Percentiles rank a stretch among this genome's conserved stretches.
These are phyloP conservation scores for Vittaforma corneae DNA, from an alignment of 371 early-diverging fungal species.

Conservation along the genomic window DNA sequence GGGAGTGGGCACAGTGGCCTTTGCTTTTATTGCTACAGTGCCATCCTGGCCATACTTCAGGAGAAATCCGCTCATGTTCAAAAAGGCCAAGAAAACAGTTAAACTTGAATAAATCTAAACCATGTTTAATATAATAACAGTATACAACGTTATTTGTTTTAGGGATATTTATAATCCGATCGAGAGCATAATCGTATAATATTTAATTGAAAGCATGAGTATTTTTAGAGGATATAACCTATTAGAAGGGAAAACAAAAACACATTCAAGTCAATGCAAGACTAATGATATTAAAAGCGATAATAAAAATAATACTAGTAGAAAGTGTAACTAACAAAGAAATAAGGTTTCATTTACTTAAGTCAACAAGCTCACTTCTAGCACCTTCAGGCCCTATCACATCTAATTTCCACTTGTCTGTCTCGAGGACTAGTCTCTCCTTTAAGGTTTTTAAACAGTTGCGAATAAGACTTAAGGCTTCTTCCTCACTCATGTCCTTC, in stretches of 20 bases:
- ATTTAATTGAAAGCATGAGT: neutral
- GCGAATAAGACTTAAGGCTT: conserved; percentile 4
- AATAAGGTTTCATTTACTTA: neutral
- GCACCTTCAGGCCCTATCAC: neutral
- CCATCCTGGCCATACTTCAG: conserved; percentile 57
- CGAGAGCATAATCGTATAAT: too few species aligned
- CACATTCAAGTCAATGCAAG: too few species aligned
- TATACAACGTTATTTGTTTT: too few species aligned
- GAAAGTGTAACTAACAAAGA: neutral
- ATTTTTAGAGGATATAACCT: neutral
- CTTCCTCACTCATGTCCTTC: conserved; percentile 9
- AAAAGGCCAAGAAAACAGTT: too few species aligned
- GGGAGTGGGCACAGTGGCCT: conserved; percentile 23
- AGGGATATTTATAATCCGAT: too few species aligned
- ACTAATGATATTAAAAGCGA: too few species aligned
- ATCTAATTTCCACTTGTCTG: conserved; percentile 8
- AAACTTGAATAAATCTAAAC: too few species aligned
- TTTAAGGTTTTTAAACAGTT: conserved; percentile 18
- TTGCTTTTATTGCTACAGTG: conserved; percentile 39
- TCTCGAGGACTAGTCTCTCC: conserved; percentile 11
- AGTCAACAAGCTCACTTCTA: neutral
- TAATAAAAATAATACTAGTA: too few species aligned
- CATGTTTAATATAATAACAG: too few species aligned
- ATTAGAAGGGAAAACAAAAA: too few species aligned
- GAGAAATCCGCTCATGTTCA: conserved; percentile 54